Evolutionary conservation across 179 eudicot genomes (phyloP).

Genomic region (Dionaea muscipula): DNA sequence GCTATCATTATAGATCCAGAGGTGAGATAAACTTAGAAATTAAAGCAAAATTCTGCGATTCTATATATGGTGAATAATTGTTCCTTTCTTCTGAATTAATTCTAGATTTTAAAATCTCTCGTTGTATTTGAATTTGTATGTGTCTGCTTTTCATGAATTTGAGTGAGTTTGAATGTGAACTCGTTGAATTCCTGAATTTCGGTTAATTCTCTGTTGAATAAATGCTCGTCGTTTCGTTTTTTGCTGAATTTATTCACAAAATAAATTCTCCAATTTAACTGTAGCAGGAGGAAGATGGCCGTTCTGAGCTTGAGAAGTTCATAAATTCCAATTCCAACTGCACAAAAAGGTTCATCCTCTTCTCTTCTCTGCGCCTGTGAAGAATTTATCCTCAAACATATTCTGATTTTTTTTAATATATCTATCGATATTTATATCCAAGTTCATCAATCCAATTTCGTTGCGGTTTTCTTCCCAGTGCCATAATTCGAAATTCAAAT

Average conservation of each 20-base stretch:
- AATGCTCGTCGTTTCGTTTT: constrained; percentile 10
- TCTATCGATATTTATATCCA: background rate
- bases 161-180: constrained; percentile 9
- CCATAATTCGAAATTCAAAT: too few species aligned
- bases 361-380: too few species aligned
- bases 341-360: constrained; percentile 18
- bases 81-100: constrained; percentile 1
- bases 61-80: too few species aligned
- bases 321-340: constrained; percentile 13
- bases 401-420: background rate
- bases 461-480: too few species aligned
- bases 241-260: background rate
- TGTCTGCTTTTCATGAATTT: background rate
- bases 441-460: too few species aligned
- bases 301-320: constrained; percentile 18
- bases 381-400: constrained; percentile 9
- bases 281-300: constrained; percentile 16
- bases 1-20: constrained; percentile 31
- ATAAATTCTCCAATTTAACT: background rate
- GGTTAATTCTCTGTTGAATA: constrained; percentile 5
- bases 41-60: background rate
- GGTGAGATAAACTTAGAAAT: constrained; percentile 26
- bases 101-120: constrained; percentile 3
- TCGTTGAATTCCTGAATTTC: constrained; percentile 14
- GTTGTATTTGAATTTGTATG: background rate